Conservation (phyloP, 306 rosid genomes). For the Cicer arietinum region DNA sequence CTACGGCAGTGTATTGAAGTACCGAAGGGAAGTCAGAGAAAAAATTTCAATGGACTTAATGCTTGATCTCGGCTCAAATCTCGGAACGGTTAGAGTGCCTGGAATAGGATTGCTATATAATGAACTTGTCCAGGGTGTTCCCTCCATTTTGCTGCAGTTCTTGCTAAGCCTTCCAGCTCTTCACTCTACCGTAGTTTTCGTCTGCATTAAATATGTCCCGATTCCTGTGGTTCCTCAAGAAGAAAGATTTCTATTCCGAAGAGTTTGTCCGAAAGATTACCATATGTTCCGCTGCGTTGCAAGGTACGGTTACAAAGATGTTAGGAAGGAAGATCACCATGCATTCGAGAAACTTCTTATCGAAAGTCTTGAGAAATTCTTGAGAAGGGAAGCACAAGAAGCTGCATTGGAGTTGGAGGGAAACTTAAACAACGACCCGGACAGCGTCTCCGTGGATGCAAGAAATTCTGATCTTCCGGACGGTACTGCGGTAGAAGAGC, state of each 20-base stretch:
- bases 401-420: slow-evolving; percentile 74
- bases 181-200: slow-evolving; percentile 82
- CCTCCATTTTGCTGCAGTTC: slow-evolving; percentile 88
- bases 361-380: slow-evolving; percentile 85
- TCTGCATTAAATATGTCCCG: slow-evolving; percentile 95
- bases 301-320: slow-evolving; percentile 89
- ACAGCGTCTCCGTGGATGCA: slow-evolving; percentile 53
- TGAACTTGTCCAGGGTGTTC: slow-evolving; percentile 97
- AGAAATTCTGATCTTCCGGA: slow-evolving; percentile 51
- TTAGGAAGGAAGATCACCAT: slow-evolving; percentile 91
- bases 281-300: slow-evolving; percentile 95
- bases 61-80: slow-evolving; percentile 87
- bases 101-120: slow-evolving; percentile 93
- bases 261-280: slow-evolving; percentile 95
- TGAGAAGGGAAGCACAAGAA: slow-evolving; percentile 89
- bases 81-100: slow-evolving; percentile 91
- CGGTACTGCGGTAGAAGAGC: slow-evolving; percentile 56
- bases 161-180: slow-evolving; percentile 90
- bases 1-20: slow-evolving; percentile 95
- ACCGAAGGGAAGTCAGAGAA: slow-evolving; percentile 79
- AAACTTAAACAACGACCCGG: slow-evolving; percentile 53
- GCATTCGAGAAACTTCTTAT: slow-evolving; percentile 90
- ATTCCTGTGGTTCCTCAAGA: slow-evolving; percentile 93
- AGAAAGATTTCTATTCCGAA: slow-evolving; percentile 87
- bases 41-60: slow-evolving; percentile 81